phyloP scores from a whole-genome alignment of 2,329 filamentous ascomycete species.

The Exophiala mesophila region DNA sequence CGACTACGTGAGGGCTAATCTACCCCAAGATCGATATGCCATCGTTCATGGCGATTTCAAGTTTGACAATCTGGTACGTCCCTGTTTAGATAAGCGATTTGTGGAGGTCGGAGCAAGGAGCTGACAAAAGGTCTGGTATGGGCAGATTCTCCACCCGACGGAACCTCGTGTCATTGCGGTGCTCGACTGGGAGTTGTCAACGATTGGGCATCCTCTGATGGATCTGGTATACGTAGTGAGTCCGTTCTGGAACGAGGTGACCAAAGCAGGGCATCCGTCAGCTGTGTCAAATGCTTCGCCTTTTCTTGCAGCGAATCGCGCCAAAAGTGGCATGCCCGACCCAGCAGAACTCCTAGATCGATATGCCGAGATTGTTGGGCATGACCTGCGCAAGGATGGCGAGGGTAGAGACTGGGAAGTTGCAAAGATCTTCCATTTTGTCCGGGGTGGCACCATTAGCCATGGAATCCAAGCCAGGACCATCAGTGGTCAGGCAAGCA shows the following conservation, averaged over 20 bases:
- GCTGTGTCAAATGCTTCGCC: constrained; percentile 2
- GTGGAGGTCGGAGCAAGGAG: too few relatives aligned
- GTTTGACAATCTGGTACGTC: constrained; percentile 64
- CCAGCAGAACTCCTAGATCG: constrained; percentile 15
- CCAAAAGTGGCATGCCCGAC: constrained; percentile 14
- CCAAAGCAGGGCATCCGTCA: constrained; percentile 1
- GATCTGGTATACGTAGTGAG: constrained; percentile 13
- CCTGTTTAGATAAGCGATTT: too few relatives aligned
- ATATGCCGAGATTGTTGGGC: constrained; percentile 13
- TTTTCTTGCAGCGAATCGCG: constrained; percentile 9
- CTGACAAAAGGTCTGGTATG: too few relatives aligned
- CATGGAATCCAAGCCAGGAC: constrained; percentile 22
- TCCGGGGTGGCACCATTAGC: constrained; percentile 17
- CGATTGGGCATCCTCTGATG: constrained; percentile 71
- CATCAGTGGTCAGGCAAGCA: constrained; percentile 20
- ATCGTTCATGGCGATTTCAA: constrained; percentile 87
- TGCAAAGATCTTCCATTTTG: constrained; percentile 17
- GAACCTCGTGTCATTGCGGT: constrained; percentile 77
- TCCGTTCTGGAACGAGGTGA: constrained; percentile 15
- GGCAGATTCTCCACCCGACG: constrained; percentile 62
- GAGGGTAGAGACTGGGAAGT: constrained; percentile 16
- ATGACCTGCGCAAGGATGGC: constrained; percentile 13
- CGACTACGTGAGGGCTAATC: constrained; percentile 62
- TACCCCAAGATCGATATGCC: constrained; percentile 65
- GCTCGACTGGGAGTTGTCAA: constrained; percentile 89